A percentile compares a stretch with the other conserved stretches of the same genome.
Evolutionary conservation across 306 rosid species (phyloP).

Genomic region (Castanospermum australe): DNA sequence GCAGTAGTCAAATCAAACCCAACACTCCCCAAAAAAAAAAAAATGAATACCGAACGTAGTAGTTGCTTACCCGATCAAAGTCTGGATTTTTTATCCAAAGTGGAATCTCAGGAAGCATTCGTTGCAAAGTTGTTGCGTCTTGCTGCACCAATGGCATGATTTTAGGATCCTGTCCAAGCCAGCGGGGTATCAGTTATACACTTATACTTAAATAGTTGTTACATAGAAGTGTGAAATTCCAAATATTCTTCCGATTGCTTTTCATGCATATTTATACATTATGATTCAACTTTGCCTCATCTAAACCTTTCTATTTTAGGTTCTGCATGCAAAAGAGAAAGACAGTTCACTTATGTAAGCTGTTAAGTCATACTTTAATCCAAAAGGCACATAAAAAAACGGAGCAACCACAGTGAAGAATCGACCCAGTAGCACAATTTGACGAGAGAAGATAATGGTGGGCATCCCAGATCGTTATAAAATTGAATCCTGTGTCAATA

Average conservation of each 20-base stretch:
- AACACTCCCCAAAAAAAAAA: not conserved
- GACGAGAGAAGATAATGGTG: not conserved
- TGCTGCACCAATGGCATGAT: constrained; percentile 66
- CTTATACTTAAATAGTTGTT: too few relatives aligned
- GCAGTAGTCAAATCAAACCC: not conserved
- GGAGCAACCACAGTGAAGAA: too few relatives aligned
- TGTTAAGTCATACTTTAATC: too few relatives aligned
- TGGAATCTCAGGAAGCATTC: constrained; percentile 86
- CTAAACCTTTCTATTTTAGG: not conserved
- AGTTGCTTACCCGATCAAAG: constrained; percentile 68
- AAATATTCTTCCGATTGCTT: not conserved
- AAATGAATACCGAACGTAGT: not conserved
- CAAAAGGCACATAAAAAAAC: not conserved
- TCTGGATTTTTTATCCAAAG: constrained; percentile 91
- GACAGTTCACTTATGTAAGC: not conserved
- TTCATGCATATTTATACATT: not conserved
- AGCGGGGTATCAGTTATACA: constrained; percentile 7
- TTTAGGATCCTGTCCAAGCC: constrained; percentile 58
- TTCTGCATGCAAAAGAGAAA: not conserved
- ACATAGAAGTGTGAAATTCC: too few relatives aligned
- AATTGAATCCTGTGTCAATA: too few relatives aligned
- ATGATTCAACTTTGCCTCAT: too few relatives aligned
- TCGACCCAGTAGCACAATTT: too few relatives aligned
- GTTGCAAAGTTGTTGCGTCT: constrained; percentile 62
- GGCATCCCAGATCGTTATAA: not conserved